Base-by-base conservation (phyloP, 2,329 filamentous ascomycete species). In the Aspergillus pseudotamarii region DNA sequence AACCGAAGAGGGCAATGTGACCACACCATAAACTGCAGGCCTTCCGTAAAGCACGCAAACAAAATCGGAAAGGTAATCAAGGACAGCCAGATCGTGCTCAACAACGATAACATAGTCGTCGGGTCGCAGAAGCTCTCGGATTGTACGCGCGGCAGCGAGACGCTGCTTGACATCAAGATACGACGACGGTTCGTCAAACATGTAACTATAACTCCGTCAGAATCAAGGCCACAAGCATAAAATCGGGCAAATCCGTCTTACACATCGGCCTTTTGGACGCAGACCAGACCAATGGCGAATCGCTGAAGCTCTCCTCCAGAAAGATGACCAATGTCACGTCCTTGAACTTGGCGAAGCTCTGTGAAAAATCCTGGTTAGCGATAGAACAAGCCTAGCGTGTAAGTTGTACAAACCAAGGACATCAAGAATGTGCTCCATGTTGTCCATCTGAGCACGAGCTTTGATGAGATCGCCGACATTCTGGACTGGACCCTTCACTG, bases 141-240 rank as follows among this genome's bases (percentile, higher is more conserved):
- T 98, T 71, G 96, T 92, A 72, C 91, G 88, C 72, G 93, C 94
- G 67, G 96, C 95, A 71, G 91, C 91, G 70, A 99, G 84, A 89
- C 95, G 92, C 82, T 99, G 95, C 87, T 98, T 98, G 77, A 99
- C 95, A 91, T 99, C 96, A 63, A 99, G 88, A 81, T 97, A 99
- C 43, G 95, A 99, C 46, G 94, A 98, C 21, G 96, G 96, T 84
- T 99, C 95, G 80, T 99, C 95, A 75, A 99, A 99, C 95, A 99
- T 98, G 86, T 99, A 99, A 12, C 83, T 87, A 69, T 9, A 57
- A n/a, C 4, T 46, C 36, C 51, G 58, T 75, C 53, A 72, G 69
- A 45, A 43, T 41, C 16, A 12, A 11, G 30, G 45, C 63, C 2
- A 46, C 3, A 50, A 50, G 55, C 45, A 9, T 60, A 28, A 64